Evolutionary conservation across 352 stramenopile genomes (phyloP), one percentile per base, ranked within the genome.

Genomic region (Phytophthora pinifolia): DNA sequence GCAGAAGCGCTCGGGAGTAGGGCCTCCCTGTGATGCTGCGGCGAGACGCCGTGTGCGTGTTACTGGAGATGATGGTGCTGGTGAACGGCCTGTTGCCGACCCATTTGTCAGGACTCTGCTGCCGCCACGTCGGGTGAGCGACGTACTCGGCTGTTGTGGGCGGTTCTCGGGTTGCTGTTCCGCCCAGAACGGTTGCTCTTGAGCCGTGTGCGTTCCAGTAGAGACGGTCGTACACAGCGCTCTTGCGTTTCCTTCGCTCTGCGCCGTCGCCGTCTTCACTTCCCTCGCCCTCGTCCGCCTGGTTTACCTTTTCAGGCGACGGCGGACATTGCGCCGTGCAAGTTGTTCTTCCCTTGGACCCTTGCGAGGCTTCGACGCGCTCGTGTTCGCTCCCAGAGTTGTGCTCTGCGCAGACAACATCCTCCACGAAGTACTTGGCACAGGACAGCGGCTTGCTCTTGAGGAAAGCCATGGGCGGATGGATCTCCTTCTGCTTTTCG

Each of bases 401-500:
- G 25, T 63, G 62, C 34, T 72, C 56, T 14, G 50, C 34, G 12
- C 49, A 52, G 37, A 87, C 55, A 9, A 83, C 36, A 57, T 87
- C 72, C n/a, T 69, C 48, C 8, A 83, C 65, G 29, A 85, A 87
- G 43, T 80, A 87, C 53, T 83, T 81, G 33, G 61, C 76, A 51
- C 76, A 85, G 13, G 63, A 63, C 39, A 87, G 66, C 22, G 72
- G 66, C 37, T 83, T 84, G 64, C 77, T 83, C 22, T 65, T 72
- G 5, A 75, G 55, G 32, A 88, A 72, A 13, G 65, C 55, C 68
- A 90, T 79, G 1, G 80, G 77, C 34, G 68, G 68, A 18, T 90
- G 80, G 27, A 90, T 81, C 46, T 90, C 77, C 44, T 88, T 90
- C 46, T 74, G 50, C 46, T 86, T 87, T 27, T 76, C 72, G 13